Evolutionary conservation across 1,139 yeast species (phyloP).

Genomic region (Diutina ranongensis): DNA sequence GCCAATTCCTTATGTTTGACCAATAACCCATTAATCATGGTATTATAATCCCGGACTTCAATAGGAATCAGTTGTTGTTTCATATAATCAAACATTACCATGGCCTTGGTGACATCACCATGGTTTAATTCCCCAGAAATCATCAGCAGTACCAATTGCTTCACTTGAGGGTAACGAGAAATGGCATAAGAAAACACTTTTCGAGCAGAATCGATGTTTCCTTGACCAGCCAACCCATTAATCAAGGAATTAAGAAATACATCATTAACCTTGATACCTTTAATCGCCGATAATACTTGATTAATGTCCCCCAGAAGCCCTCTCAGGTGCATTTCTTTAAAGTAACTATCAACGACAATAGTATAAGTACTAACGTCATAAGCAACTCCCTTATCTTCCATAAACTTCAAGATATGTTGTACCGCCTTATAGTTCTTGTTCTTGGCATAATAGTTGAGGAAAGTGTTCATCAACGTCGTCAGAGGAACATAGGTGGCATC

Average conservation of each 20-base stretch:
- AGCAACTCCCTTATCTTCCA: slow-evolving; percentile 27
- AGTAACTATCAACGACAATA: slow-evolving; percentile 44
- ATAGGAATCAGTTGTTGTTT: slow-evolving; percentile 19
- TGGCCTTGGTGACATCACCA: slow-evolving; percentile 40
- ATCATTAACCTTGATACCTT: slow-evolving; percentile 21
- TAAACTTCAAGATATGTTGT: slow-evolving; percentile 26
- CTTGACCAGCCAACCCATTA: slow-evolving; percentile 41
- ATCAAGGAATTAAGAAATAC: slow-evolving; percentile 39
- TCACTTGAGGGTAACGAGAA: slow-evolving; percentile 14
- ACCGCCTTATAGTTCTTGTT: slow-evolving; percentile 25
- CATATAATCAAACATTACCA: slow-evolving; percentile 35
- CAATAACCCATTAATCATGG: slow-evolving; percentile 41
- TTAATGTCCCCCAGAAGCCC: slow-evolving; percentile 35
- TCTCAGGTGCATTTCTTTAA: slow-evolving; percentile 34
- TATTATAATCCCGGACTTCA: slow-evolving; percentile 42
- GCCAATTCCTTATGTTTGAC: slow-evolving; percentile 25
- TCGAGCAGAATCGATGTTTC: slow-evolving; percentile 43
- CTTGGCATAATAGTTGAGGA: slow-evolving; percentile 22
- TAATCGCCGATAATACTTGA: slow-evolving; percentile 27
- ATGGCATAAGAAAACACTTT: slow-evolving; percentile 30
- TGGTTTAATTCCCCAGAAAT: slow-evolving; percentile 43
- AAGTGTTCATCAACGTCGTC: slow-evolving; percentile 25
- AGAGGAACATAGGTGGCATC: slow-evolving; percentile 22
- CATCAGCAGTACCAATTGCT: slow-evolving; percentile 41
- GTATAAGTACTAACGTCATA: slow-evolving; percentile 63